These are phyloP conservation scores for Pseudogymnoascus sp. DNA, from an alignment of 2,329 filamentous ascomycete genomes.

Conservation along the genomic window DNA sequence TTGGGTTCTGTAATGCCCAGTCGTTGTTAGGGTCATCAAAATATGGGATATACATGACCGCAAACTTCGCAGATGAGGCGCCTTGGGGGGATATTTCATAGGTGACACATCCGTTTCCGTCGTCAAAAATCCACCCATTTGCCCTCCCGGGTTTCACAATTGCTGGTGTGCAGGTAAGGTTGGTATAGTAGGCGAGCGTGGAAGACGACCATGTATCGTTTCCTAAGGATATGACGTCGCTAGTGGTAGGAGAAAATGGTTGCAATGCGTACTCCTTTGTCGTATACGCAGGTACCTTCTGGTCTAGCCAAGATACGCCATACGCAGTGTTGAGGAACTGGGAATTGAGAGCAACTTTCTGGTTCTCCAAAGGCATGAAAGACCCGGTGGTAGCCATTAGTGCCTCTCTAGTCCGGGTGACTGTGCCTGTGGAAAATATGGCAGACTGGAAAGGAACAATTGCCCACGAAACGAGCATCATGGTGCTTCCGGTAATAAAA, in stretches of 20 bases:
- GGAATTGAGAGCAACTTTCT: slow-evolving; percentile 28
- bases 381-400: slow-evolving; percentile 22
- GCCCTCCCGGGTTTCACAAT: slow-evolving; percentile 7
- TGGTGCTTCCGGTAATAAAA: slow-evolving; percentile 39
- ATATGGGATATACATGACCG: slow-evolving; percentile 25
- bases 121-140: slow-evolving; percentile 27
- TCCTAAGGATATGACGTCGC: neutral
- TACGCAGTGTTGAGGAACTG: slow-evolving; percentile 40
- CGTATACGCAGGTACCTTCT: slow-evolving; percentile 39
- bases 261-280: slow-evolving; percentile 36
- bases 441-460: slow-evolving; percentile 50
- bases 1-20: slow-evolving; percentile 27
- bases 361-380: slow-evolving; percentile 26
- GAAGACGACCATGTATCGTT: slow-evolving; percentile 21
- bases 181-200: slow-evolving; percentile 31
- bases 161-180: slow-evolving; percentile 35
- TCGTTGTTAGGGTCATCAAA: slow-evolving; percentile 29
- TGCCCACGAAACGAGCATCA: slow-evolving; percentile 48
- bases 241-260: slow-evolving; percentile 33
- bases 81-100: slow-evolving; percentile 15
- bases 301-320: slow-evolving; percentile 40
- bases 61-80: neutral
- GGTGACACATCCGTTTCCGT: slow-evolving; percentile 34
- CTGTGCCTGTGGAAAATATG: slow-evolving; percentile 39
- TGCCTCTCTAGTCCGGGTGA: slow-evolving; percentile 19